phyloP scores from a whole-genome alignment of 139 green algal genomes.

The Spirogloea muscicola region DNA sequence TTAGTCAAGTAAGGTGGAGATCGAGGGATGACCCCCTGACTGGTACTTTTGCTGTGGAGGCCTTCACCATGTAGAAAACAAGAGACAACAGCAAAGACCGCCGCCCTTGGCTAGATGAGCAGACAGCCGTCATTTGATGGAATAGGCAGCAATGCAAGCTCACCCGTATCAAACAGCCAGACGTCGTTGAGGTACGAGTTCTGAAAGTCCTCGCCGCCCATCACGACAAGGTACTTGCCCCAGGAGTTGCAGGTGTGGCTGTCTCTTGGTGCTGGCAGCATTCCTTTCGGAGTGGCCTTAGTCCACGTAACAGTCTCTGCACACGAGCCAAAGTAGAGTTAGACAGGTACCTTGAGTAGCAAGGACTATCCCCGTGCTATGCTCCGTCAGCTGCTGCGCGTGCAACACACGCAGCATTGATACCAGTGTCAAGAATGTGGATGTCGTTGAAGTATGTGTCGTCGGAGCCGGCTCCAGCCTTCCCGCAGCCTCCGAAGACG shows the following conservation, averaged over 20 bases:
- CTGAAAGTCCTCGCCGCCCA: constrained; percentile 27
- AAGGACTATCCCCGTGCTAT: not conserved
- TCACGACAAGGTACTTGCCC: constrained; percentile 28
- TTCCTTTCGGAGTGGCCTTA: not conserved
- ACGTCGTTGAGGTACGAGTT: constrained; percentile 39
- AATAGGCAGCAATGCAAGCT: too few relatives aligned
- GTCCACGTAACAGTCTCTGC: constrained; percentile 26
- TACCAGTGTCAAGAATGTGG: constrained; percentile 25
- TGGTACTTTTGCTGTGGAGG: too few relatives aligned
- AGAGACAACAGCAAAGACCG: too few relatives aligned
- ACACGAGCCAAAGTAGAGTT: not conserved
- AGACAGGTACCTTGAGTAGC: not conserved
- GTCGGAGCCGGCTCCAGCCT: not conserved
- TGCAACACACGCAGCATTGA: not conserved
- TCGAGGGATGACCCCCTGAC: too few relatives aligned
- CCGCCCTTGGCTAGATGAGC: too few relatives aligned
- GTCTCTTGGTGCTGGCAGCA: not conserved
- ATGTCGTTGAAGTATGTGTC: constrained; percentile 40
- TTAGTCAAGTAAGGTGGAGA: too few relatives aligned
- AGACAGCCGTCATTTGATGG: too few relatives aligned
- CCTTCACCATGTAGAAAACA: too few relatives aligned
- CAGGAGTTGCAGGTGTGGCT: constrained; percentile 37
- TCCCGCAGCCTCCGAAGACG: constrained; percentile 39
- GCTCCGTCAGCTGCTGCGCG: not conserved
- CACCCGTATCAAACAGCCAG: constrained; percentile 14